Evolutionary conservation across 2,329 filamentous ascomycete species (phyloP), one percentile per base, ranked within the genome.

Genomic region (Erysiphe pulchra): DNA sequence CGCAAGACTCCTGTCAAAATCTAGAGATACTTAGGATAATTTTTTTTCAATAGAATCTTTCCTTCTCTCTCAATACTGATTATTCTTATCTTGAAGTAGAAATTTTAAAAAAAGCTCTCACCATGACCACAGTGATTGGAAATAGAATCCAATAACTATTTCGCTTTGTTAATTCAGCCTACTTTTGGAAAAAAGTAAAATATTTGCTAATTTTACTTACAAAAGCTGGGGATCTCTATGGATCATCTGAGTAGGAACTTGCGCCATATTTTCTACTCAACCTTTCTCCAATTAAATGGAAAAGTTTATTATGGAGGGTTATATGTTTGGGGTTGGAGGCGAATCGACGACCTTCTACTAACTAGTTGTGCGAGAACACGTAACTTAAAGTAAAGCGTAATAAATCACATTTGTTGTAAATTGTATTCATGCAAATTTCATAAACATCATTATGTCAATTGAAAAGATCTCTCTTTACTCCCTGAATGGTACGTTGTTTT

Each of bases 181-280:
- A 2, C 34, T 28, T 28, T 28, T 5, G 7, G 24, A 8, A 8
- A 6, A 28, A 28, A 9, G n/a, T n/a, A 8, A 9, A 37, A 9
- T 37, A 16, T 8, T 14, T 17, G 7, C 2, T 13, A 17, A 10
- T 8, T 14, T 14, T 37, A 63, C 82, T 60, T 68, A 95, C 90
- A 98, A 93, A 53, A 98, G 70, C 65, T 93, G 86, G 58, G 90
- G 87, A 80, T 98, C 92, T 73, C 90, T 66, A 67, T 92, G 81
- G 73, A 98, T 94, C 68, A 85, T 90, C 70, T 98, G 90, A 55
- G 83, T 78, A 53, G 80, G 73, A 53, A 80, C 70, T 66, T 90
- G 77, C 56, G 80, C 80, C 87, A 95, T 95, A 45, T 52, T 65
- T 58, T 51, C 49, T 46, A 14, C 10, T 38, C 46, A 28, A 28